These are phyloP conservation scores for Pichia sp. DNA, from an alignment of 1,139 yeast species.

Conservation along the genomic window DNA sequence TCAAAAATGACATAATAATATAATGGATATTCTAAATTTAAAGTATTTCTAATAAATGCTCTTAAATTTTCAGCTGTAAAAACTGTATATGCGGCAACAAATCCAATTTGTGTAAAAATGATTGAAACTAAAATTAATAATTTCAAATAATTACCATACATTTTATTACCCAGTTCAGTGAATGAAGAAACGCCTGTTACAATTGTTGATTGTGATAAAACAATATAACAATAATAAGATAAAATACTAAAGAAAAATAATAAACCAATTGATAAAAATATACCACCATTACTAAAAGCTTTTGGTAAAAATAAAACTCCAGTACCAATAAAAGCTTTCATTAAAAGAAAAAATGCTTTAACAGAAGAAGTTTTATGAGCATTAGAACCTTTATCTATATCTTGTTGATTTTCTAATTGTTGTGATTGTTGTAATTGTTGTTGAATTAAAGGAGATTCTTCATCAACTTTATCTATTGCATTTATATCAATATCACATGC, in stretches of 20 bases:
- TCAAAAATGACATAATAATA: conserved; percentile 46
- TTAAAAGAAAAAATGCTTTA: conserved; percentile 60
- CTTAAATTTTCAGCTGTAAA: conserved; percentile 65
- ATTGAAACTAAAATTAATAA: conserved; percentile 55
- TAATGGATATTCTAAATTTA: conserved; percentile 34
- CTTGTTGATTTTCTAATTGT: background rate
- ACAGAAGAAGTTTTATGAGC: conserved; percentile 52
- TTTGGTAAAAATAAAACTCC: conserved; percentile 72
- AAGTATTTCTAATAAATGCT: conserved; percentile 49
- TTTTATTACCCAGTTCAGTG: conserved; percentile 63
- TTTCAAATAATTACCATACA: conserved; percentile 59
- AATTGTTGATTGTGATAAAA: conserved; percentile 51
- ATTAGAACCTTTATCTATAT: background rate
- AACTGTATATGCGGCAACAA: conserved; percentile 69
- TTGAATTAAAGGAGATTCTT: conserved; percentile 40
- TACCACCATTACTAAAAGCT: conserved; percentile 71
- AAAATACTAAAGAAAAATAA: conserved; percentile 55
- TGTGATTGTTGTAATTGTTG: background rate
- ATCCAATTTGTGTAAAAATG: conserved; percentile 66
- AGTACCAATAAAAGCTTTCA: conserved; percentile 72
- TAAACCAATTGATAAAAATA: conserved; percentile 48
- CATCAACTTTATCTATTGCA: conserved; percentile 33
- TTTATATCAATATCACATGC: conserved; percentile 44
- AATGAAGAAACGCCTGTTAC: conserved; percentile 59
- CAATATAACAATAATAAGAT: conserved; percentile 66